Evolutionary conservation across 331 rosid genomes (phyloP).

Genomic region (Malus hybrid): DNA sequence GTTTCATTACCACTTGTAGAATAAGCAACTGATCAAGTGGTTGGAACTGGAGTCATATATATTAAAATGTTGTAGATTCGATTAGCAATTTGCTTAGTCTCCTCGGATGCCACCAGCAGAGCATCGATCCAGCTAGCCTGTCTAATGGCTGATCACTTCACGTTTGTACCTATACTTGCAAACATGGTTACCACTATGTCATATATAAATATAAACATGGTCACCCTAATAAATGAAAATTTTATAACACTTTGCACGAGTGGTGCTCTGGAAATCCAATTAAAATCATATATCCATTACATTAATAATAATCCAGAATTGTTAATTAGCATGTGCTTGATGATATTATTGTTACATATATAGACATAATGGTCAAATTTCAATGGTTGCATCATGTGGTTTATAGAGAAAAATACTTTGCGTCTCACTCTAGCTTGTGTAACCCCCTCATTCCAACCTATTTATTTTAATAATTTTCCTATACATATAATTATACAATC

Average conservation of each 20-base stretch:
- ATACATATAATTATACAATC: too few relatives aligned
- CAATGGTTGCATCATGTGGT: not conserved
- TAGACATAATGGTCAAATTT: not conserved
- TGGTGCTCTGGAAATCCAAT: not conserved
- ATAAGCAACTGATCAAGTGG: not conserved
- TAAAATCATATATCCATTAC: not conserved
- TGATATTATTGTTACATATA: not conserved
- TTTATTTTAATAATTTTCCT: not conserved
- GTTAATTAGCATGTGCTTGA: not conserved
- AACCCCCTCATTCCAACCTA: not conserved
- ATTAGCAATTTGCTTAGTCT: not conserved
- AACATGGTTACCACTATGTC: constrained; percentile 5
- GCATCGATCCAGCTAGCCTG: not conserved
- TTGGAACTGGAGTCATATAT: not conserved
- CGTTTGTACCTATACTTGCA: constrained; percentile 3
- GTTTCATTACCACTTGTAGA: not conserved
- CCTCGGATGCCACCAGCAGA: constrained; percentile 8
- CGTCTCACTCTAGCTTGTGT: not conserved
- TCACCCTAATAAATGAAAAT: not conserved
- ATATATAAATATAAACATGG: not conserved
- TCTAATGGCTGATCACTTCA: not conserved
- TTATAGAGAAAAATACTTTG: not conserved
- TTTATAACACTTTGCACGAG: not conserved
- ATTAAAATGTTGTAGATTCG: not conserved
- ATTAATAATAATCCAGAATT: not conserved